Base-by-base conservation (phyloP, 176 grass and related monocot genomes). In the Oryza australiensis region DNA sequence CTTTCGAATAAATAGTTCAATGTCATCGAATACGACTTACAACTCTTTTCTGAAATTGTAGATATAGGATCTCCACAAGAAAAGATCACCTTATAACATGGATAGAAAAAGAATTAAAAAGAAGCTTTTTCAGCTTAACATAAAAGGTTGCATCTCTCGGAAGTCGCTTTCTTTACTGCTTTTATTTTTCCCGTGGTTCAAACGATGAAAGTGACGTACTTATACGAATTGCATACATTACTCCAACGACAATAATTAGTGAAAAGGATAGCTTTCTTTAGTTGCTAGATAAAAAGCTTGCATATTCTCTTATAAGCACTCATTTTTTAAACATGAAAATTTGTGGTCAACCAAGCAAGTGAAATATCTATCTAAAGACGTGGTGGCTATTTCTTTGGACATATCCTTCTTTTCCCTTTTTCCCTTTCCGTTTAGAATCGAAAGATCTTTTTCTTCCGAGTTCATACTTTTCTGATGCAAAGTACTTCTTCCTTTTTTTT, bases 291-390 rank as follows among this genome's bases (percentile, higher is more conserved):
- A 62, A 64, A 77, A 73, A 77, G 73, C 13, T 27, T 23, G 48
- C 6, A 53, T 64, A 13, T 3, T 22, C 53, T 26, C 11, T 27
- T 64, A 22, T 27, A 65, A 48, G 26, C 41, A 49, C 6, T 6
- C 8, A 24, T 34, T 20, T 46, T 53, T 32, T 11, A 28, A 74
- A 14, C 24, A 28, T 12, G 15, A 12, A 1, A 78, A 78, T 64
- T 20, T 34, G 40, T 26, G 37, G 83, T 78, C 83, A 85, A 78
- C 66, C 74, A 34, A 33, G 20, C 20, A n/a, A 8, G 26, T 43
- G 62, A 55, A 75, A 4, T 4, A 74, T 51, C 46, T 29, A 46
- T 26, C 10, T 13, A 29, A 27, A 14, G 34, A 51, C 3, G 26
- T 22, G 45, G 26, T 15, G 38, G 13, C 18, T 73, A 51, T 15